Evolutionary conservation across 306 rosid genomes (phyloP), one percentile per base, ranked within the genome.

Genomic region (Casuarina glauca): DNA sequence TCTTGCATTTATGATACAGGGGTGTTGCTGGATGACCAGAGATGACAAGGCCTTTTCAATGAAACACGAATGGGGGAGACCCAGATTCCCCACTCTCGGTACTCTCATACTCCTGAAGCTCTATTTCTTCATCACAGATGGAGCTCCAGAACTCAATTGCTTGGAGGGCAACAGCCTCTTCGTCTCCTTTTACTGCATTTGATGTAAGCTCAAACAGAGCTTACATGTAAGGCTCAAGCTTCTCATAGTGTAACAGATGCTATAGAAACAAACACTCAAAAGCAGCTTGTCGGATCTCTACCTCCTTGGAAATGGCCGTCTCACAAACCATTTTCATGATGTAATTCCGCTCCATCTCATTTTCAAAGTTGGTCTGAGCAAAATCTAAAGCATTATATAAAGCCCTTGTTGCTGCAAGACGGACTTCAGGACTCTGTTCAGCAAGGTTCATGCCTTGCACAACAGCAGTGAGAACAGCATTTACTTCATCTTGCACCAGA

Each of bases 111-210:
- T 78, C 86, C 45, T 83, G 83, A 67, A 51, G 68, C 52, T 83
- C 82, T 78, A 83, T 78, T 48, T 78, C 86, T 63, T 74, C 83
- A 74, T 83, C 86, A 45, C 86, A 83, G 38, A 83, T 69, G 53
- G 86, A 73, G 77, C 86, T 83, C 86, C 86, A 83, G 60, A 83
- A 83, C 74, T 83, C 86, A 3, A 83, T 78, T 20, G 86, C 86
- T 78, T 83, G 83, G 62, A 83, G 83, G 42, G 83, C 74, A 44
- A 75, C 86, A 6, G 57, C 73, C 74, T 78, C 83, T 75, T 78
- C 83, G 62, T 83, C 83, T 73, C 74, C 80, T 48, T 79, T 83
- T 17, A 83, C 80, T n/a, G 83, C 86, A 58, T 79, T 78, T 39
- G 83, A 78, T 36, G 86, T 83, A 74, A 79, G 83, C 77, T 78